Conservation (phyloP, 768 basidiomycete genomes). For the Pholiota conissans region DNA sequence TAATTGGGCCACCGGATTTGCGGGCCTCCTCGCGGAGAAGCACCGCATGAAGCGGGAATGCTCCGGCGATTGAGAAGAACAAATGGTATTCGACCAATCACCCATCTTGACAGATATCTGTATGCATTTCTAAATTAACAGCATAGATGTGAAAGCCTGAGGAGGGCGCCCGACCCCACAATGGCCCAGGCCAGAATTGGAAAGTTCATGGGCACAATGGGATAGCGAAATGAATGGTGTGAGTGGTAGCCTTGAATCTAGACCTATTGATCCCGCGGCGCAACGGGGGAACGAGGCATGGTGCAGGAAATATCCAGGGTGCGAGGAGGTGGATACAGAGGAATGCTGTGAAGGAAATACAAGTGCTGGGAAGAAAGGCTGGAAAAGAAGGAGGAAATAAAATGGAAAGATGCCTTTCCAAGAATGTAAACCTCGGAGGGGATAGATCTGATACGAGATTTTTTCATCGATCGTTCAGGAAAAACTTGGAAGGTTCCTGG, state of each 20-base stretch:
- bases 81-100: conserved; percentile 6
- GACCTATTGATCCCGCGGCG: conserved; percentile 12
- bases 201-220: conserved; percentile 7
- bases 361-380: conserved; percentile 1
- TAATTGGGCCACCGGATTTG: conserved; percentile 6
- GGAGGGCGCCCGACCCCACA: conserved; percentile 26
- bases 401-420: conserved; percentile 15
- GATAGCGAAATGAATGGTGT: conserved; percentile 3
- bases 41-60: conserved; percentile 17
- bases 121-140: conserved; percentile 29
- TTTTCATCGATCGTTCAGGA: conserved; percentile 36
- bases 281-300: background rate
- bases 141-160: conserved; percentile 21
- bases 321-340: background rate
- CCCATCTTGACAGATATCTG: conserved; percentile 25
- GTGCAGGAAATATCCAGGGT: too few species aligned
- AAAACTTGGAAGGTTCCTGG: conserved; percentile 39
- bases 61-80: conserved; percentile 11
- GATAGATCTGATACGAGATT: conserved; percentile 39
- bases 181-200: conserved; percentile 21
- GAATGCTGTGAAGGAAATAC: conserved; percentile 1
- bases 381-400: conserved; percentile 15
- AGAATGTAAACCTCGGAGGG: conserved; percentile 29
- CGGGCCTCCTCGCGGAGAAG: conserved; percentile 13
- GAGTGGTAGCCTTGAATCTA: conserved; percentile 2